phyloP scores from a whole-genome alignment of 2,329 filamentous ascomycete genomes.

The Dichotomopilus funicola region DNA sequence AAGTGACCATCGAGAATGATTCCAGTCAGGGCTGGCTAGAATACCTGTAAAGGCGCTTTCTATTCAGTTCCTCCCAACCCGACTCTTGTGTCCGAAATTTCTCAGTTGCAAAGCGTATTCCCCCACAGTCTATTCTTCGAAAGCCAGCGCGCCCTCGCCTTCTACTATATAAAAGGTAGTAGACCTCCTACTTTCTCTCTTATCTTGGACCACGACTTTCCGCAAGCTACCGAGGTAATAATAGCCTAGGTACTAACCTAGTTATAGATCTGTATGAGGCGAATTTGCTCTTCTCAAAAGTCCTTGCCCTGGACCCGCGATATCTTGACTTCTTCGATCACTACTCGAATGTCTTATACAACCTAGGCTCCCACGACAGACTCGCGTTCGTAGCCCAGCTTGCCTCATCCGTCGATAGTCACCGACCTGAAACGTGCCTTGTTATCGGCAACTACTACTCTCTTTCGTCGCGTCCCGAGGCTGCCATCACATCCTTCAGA shows the following conservation, averaged over 20 bases:
- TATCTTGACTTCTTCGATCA: not conserved
- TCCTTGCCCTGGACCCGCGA: not conserved
- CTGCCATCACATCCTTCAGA: not conserved
- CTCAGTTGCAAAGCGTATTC: not conserved
- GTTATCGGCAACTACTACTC: not conserved
- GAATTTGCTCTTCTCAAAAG: not conserved
- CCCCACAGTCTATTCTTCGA: not conserved
- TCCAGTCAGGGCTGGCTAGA: not conserved
- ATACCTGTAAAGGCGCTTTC: not conserved
- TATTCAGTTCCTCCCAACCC: not conserved
- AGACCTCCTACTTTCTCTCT: not conserved
- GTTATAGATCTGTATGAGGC: not conserved
- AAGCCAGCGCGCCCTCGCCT: not conserved
- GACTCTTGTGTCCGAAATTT: not conserved
- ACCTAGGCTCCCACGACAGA: not conserved
- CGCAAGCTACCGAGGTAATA: not conserved
- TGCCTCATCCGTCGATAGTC: not conserved
- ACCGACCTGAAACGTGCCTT: not conserved
- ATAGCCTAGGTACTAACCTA: not conserved
- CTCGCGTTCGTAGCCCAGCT: not conserved
- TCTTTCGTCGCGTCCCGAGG: not conserved
- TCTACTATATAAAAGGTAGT: not conserved
- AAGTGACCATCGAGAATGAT: not conserved
- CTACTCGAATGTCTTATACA: not conserved
- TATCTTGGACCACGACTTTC: not conserved